phyloP scores from a whole-genome alignment of 805 yeast species.

The Candida anglica region DNA sequence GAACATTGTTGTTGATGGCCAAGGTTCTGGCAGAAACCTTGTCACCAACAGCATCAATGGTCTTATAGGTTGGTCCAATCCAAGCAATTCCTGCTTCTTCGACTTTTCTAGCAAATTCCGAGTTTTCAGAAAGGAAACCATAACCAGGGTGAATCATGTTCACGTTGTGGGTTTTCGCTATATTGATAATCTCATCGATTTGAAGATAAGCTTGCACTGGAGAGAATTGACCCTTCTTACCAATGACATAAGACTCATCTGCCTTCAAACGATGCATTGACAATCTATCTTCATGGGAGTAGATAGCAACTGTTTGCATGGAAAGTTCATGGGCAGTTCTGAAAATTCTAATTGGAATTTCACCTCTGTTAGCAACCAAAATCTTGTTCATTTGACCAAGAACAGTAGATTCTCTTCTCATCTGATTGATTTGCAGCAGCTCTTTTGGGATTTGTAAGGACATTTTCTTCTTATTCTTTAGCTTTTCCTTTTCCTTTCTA shows the following conservation, averaged over 20 bases:
- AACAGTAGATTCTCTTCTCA: conserved; percentile 41
- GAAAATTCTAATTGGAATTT: conserved; percentile 83
- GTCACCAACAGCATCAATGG: conserved; percentile 94
- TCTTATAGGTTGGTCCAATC: conserved; percentile 88
- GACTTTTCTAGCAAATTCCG: conserved; percentile 90
- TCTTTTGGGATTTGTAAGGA: background rate
- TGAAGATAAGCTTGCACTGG: conserved; percentile 97
- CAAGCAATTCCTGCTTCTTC: conserved; percentile 88
- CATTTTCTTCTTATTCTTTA: too few relatives aligned
- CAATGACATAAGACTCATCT: conserved; percentile 90
- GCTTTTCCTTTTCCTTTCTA: too few relatives aligned
- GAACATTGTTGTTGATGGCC: conserved; percentile 79
- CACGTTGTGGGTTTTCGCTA: conserved; percentile 50
- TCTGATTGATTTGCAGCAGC: conserved; percentile 24
- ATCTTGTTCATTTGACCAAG: conserved; percentile 53
- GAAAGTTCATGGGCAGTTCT: conserved; percentile 97
- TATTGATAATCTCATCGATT: conserved; percentile 88
- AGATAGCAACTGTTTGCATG: conserved; percentile 95
- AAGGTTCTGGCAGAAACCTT: conserved; percentile 90
- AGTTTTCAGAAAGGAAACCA: conserved; percentile 81
- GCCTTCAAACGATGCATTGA: conserved; percentile 95
- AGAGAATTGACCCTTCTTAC: conserved; percentile 80
- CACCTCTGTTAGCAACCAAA: conserved; percentile 82
- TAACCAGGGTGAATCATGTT: conserved; percentile 39
- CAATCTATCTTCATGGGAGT: conserved; percentile 91